phyloP scores from a whole-genome alignment of 371 early-diverging fungal species.

The Mucor velutinosus region DNA sequence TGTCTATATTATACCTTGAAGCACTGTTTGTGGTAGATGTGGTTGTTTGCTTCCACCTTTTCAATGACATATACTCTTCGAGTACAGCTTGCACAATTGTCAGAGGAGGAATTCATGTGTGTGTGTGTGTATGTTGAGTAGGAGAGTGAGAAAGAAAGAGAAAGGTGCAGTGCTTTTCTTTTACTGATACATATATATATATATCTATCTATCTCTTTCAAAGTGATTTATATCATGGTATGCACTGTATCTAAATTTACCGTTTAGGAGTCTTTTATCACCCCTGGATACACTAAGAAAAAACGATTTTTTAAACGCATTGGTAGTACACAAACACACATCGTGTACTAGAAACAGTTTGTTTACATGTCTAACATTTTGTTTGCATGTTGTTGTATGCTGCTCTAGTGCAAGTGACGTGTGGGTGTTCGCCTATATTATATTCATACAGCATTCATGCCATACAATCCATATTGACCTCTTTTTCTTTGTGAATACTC shows the following conservation, averaged over 20 bases:
- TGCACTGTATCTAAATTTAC: neutral
- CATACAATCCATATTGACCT: neutral
- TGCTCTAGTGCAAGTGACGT: neutral
- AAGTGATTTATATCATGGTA: neutral
- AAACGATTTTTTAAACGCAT: neutral
- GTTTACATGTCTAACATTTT: neutral
- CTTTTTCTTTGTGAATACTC: neutral
- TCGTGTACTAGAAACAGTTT: neutral
- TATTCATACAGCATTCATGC: neutral
- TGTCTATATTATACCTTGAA: constrained; percentile 44
- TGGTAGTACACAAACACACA: neutral
- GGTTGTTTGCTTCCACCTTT: constrained; percentile 61
- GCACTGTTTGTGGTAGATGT: constrained; percentile 59
- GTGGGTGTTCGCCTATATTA: neutral
- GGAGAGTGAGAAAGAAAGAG: neutral
- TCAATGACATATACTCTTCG: constrained; percentile 66
- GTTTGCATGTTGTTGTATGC: neutral
- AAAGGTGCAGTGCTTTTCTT: neutral
- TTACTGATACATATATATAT: neutral
- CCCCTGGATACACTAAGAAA: neutral
- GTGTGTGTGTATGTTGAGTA: neutral
- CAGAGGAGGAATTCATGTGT: neutral
- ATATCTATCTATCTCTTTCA: neutral
- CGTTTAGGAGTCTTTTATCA: neutral
- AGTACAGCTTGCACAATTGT: constrained; percentile 52